A percentile compares a stretch with the other conserved stretches of the same genome.
Conservation (phyloP, 805 yeast species). For the Wickerhamomyces canadensis region DNA sequence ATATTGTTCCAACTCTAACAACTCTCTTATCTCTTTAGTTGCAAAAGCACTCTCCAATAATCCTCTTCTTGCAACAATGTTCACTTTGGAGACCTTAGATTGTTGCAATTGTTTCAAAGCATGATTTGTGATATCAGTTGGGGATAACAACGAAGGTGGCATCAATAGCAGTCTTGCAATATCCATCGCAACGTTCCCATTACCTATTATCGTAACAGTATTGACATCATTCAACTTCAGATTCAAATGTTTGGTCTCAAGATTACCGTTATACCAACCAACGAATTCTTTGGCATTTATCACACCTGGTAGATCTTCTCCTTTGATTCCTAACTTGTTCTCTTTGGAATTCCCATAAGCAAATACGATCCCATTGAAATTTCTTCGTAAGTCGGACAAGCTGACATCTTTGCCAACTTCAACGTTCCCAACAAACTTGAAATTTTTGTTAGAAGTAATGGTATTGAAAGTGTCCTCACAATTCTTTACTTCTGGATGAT, state of each 20-base stretch:
- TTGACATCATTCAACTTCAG: constrained; percentile 60
- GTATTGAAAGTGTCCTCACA: constrained; percentile 65
- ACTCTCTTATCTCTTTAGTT: constrained; percentile 85
- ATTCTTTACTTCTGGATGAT: constrained; percentile 93
- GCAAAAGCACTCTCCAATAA: constrained; percentile 83
- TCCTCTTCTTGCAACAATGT: constrained; percentile 83
- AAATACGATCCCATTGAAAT: constrained; percentile 69
- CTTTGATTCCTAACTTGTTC: constrained; percentile 47
- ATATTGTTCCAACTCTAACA: constrained; percentile 52
- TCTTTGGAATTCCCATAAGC: constrained; percentile 79
- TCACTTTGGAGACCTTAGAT: constrained; percentile 57
- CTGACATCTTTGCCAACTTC: constrained; percentile 58
- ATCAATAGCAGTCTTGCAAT: constrained; percentile 75
- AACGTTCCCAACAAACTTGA: constrained; percentile 68
- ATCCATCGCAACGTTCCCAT: constrained; percentile 95
- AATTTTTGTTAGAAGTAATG: constrained; percentile 28
- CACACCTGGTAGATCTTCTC: constrained; percentile 55
- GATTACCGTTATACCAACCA: constrained; percentile 95
- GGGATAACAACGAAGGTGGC: constrained; percentile 47
- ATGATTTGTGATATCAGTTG: constrained; percentile 65
- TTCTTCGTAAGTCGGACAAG: constrained; percentile 41
- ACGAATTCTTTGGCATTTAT: constrained; percentile 82
- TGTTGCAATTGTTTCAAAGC: constrained; percentile 51
- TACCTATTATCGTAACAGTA: constrained; percentile 81
- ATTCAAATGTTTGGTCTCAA: constrained; percentile 42